Percentiles rank a stretch among this genome's conserved stretches.
These are phyloP conservation scores for Prunus mume DNA, from an alignment of 306 rosid species.

Conservation along the genomic window DNA sequence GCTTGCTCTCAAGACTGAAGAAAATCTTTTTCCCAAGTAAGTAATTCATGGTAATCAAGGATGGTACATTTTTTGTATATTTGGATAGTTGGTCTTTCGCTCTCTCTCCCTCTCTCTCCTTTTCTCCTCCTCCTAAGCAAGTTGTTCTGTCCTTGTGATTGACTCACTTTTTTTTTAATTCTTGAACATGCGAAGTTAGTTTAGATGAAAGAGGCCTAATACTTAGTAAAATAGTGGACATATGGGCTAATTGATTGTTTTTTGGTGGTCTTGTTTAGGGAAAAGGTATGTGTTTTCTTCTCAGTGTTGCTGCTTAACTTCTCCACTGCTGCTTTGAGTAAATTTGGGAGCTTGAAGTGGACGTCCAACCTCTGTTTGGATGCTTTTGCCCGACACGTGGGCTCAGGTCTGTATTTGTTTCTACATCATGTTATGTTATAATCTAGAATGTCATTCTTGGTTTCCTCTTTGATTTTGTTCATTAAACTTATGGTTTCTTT, in stretches of 20 bases:
- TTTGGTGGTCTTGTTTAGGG: constrained; percentile 46
- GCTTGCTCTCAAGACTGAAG: constrained; percentile 51
- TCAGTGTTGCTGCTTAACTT: constrained; percentile 67
- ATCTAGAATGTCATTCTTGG: constrained; percentile 3
- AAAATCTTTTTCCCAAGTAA: constrained; percentile 53
- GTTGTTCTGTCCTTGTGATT: neutral
- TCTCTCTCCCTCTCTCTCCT: neutral
- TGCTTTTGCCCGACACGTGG: constrained; percentile 52
- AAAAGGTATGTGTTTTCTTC: constrained; percentile 60
- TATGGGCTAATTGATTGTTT: constrained; percentile 9
- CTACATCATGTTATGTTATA: neutral
- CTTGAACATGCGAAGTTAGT: neutral
- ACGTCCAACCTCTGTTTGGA: constrained; percentile 43
- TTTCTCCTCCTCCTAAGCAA: neutral
- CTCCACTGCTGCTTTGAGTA: constrained; percentile 32
- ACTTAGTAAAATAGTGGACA: neutral
- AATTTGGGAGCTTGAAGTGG: constrained; percentile 50
- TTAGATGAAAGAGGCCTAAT: neutral
- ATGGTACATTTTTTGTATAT: neutral
- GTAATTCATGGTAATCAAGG: constrained; percentile 25
- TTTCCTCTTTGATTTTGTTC: constrained; percentile 10
- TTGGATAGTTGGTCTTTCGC: neutral
- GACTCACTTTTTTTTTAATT: neutral
- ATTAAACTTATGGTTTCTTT: constrained; percentile 14
- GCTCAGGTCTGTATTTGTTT: constrained; percentile 46